A percentile compares a stretch with the other conserved stretches of the same genome.
Conservation (phyloP, 1,139 yeast species). For the Diutina ranongensis region DNA sequence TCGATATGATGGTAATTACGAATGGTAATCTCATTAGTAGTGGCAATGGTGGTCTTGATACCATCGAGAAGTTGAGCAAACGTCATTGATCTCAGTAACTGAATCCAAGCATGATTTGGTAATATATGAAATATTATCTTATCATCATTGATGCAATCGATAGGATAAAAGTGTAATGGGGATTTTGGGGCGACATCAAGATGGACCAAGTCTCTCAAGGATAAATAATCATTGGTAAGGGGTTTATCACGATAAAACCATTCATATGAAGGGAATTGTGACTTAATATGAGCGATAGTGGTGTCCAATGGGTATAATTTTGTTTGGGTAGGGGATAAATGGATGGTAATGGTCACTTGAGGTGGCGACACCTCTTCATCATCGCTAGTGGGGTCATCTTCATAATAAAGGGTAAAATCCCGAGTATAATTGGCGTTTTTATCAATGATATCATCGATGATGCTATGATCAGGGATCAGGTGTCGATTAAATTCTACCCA, state of each 20-base stretch:
- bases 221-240: neutral
- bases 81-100: neutral
- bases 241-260: neutral
- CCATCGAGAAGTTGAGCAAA: neutral
- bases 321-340: neutral
- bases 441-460: neutral
- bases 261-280: neutral
- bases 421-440: neutral
- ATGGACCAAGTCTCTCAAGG: neutral
- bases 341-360: neutral
- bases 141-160: neutral
- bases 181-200: neutral
- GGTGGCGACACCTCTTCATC: neutral
- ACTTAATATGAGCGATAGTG: neutral
- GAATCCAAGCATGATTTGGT: neutral
- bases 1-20: neutral
- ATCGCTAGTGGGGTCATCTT: neutral
- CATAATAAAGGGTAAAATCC: neutral
- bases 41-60: neutral
- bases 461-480: neutral
- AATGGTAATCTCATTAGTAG: neutral
- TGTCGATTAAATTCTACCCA: neutral
- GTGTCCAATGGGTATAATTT: neutral
- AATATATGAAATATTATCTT: neutral
- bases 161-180: neutral